phyloP scores from a whole-genome alignment of 768 basidiomycete species.

The Amanita muscaria region DNA sequence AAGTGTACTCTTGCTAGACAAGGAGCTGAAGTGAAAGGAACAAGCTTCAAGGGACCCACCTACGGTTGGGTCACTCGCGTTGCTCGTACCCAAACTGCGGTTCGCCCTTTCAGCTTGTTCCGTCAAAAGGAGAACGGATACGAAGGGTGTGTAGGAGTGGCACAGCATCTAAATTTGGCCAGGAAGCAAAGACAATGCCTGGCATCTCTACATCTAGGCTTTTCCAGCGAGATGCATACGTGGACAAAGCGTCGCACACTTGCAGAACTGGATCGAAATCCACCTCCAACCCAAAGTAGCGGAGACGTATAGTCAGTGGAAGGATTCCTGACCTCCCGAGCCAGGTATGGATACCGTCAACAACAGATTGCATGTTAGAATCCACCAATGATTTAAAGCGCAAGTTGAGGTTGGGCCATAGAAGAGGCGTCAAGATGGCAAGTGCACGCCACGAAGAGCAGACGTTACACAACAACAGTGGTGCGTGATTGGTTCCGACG shows the following conservation, averaged over 20 bases:
- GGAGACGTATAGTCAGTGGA: not conserved
- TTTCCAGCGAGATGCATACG: conserved; percentile 1
- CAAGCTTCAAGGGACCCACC: too few relatives aligned
- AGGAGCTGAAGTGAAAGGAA: not conserved
- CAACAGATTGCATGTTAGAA: too few relatives aligned
- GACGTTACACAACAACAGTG: not conserved
- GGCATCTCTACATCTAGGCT: not conserved
- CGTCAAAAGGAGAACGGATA: not conserved
- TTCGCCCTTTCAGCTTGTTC: too few relatives aligned
- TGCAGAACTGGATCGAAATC: too few relatives aligned
- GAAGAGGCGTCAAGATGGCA: not conserved
- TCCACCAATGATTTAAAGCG: not conserved
- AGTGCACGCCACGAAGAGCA: not conserved
- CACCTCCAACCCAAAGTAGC: too few relatives aligned
- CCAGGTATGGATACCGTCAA: not conserved
- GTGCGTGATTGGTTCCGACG: not conserved
- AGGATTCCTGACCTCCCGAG: not conserved
- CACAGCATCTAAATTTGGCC: not conserved
- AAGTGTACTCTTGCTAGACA: not conserved
- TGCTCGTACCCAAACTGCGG: too few relatives aligned
- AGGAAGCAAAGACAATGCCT: not conserved
- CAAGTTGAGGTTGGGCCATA: not conserved
- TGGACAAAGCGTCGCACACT: not conserved
- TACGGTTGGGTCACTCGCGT: too few relatives aligned
- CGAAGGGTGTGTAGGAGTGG: not conserved